Conservation (phyloP, 2,329 filamentous ascomycete genomes). For the Colletotrichum phormii region DNA sequence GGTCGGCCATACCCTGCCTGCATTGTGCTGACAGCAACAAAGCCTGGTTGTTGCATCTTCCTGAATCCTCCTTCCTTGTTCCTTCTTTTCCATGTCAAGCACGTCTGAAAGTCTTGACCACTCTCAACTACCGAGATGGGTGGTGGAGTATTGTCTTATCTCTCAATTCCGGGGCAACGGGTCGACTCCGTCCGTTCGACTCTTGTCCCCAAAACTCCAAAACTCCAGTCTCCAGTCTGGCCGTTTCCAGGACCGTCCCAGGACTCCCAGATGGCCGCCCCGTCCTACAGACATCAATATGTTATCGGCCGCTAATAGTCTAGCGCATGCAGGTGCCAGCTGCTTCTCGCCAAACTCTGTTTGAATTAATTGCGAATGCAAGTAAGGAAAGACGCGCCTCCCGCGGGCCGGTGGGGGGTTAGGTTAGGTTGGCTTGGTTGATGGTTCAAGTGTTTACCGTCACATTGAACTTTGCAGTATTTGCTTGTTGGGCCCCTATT, state of each 20-base stretch:
- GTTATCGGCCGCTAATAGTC: background rate
- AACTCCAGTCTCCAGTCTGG: background rate
- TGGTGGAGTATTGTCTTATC: slow-evolving; percentile 1
- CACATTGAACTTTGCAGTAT: background rate
- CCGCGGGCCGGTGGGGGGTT: background rate
- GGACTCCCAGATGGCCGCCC: background rate
- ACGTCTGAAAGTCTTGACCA: background rate
- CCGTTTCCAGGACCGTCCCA: background rate
- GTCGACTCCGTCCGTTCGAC: background rate
- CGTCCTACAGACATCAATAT: background rate
- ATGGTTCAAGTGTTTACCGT: background rate
- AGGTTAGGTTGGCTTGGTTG: too few species aligned
- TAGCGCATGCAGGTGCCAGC: background rate
- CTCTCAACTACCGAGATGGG: slow-evolving; percentile 16
- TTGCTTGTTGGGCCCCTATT: background rate
- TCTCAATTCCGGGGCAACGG: slow-evolving; percentile 16
- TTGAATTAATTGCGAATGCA: background rate
- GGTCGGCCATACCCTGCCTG: background rate
- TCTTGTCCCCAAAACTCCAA: background rate
- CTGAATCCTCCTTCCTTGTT: background rate
- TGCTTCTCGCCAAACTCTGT: background rate
- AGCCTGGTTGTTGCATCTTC: background rate
- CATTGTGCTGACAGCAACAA: background rate
- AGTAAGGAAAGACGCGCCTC: background rate
- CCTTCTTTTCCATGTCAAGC: background rate